Base-by-base conservation (phyloP, 2,329 filamentous ascomycete species). In the Raffaelea albimanens region DNA sequence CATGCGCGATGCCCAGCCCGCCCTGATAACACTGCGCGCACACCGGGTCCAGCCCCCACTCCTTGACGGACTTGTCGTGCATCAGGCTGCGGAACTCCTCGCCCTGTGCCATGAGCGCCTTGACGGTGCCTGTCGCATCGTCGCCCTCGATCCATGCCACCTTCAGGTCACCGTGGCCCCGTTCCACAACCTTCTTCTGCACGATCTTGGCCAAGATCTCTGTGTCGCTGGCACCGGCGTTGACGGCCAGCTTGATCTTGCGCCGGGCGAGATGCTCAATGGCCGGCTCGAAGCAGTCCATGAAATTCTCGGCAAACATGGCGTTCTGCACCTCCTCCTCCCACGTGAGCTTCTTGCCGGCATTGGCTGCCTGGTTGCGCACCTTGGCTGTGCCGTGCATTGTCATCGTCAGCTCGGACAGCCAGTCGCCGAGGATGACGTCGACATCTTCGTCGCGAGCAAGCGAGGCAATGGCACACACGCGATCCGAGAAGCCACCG, bases 401-500 rank as follows among this genome's bases (percentile, higher is more conserved):
- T 11, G 59, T 60, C 59, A 63, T 62, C 39, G 58, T 63, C 49
- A 57, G 56, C 43, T 62, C 61, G 25, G 60, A 61, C 23, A 61
- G 54, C 59, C 59, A 61, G 56, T 61, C 36, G 53, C 57, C 38
- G 55, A 62, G 11, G 52, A 65, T 61, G 50, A 56, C 56, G 52
- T 62, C 59, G 31, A 62, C 56, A 19, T 61, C 59, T 52, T 60
- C 53, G 58, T 65, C 56, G 51, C 63, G 62, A 34, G 67, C 67
- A n/a, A 70, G 59, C 29, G 63, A 63, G 23, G 59, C 53, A 46
- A 68, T 68, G 48, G 67, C 67, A 19, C 65, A 61, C 50, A 68
- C 63, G 33, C 67, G 61, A 54, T 69, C 67, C 19, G 65, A 66
- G 58, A 69, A 69, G 25, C 66, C 66, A 23, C 67, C 67, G 16